phyloP scores from a whole-genome alignment of 2,329 filamentous ascomycete species.

The Fusarium setosum region DNA sequence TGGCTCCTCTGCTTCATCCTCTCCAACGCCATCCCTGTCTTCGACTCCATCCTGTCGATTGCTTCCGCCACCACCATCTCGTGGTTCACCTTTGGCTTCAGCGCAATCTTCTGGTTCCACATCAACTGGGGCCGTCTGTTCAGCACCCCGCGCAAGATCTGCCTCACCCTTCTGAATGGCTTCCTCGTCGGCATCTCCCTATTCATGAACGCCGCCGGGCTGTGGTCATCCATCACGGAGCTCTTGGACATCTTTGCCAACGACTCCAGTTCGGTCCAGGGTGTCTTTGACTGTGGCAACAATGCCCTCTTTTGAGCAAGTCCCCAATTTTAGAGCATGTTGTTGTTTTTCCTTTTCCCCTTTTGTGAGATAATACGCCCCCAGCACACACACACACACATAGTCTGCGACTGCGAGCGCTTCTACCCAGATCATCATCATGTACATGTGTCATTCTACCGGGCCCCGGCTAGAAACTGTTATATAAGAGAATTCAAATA shows the following conservation, averaged over 20 bases:
- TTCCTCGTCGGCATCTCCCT: slow-evolving; percentile 47
- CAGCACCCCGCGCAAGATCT: slow-evolving; percentile 43
- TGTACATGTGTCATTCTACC: slow-evolving; percentile 40
- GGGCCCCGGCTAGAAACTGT: slow-evolving; percentile 33
- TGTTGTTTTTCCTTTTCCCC: slow-evolving; percentile 6
- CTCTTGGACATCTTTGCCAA: slow-evolving; percentile 46
- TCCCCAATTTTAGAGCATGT: slow-evolving; percentile 27
- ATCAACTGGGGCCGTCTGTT: slow-evolving; percentile 49
- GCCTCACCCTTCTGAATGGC: slow-evolving; percentile 42
- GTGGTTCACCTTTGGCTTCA: slow-evolving; percentile 53
- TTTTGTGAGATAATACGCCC: slow-evolving; percentile 30
- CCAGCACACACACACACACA: slow-evolving; percentile 1
- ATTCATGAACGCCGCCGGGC: slow-evolving; percentile 50
- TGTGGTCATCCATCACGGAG: slow-evolving; percentile 49
- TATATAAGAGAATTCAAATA: slow-evolving; percentile 45
- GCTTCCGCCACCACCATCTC: slow-evolving; percentile 50
- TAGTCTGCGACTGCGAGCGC: slow-evolving; percentile 25
- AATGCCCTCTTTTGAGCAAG: slow-evolving; percentile 48
- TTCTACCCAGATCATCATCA: slow-evolving; percentile 23
- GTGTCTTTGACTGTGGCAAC: slow-evolving; percentile 49
- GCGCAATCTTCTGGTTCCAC: slow-evolving; percentile 50
- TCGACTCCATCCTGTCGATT: slow-evolving; percentile 52
- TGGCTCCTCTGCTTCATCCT: slow-evolving; percentile 50
- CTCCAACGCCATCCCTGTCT: slow-evolving; percentile 51
- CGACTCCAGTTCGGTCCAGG: slow-evolving; percentile 41